A percentile compares a stretch with the other conserved stretches of the same genome.
phyloP scores from a whole-genome alignment of 306 rosid genomes.

The Canavalia gladiata region DNA sequence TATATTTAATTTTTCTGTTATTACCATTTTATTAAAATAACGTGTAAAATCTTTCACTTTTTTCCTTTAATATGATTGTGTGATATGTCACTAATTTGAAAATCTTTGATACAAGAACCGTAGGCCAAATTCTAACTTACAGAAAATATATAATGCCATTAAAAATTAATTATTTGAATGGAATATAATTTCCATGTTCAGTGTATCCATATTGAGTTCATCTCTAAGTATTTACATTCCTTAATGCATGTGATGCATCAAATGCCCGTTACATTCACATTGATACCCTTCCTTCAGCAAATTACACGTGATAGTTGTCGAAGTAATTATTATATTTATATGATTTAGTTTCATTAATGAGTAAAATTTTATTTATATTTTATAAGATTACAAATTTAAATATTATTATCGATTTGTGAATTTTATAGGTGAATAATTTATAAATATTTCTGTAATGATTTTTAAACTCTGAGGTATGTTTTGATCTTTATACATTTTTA shows the following conservation, averaged over 20 bases:
- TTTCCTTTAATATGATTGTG: background rate
- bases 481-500: too few species aligned
- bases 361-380: too few species aligned
- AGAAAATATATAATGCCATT: background rate
- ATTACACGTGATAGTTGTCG: slow-evolving; percentile 6
- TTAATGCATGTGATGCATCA: background rate
- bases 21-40: background rate
- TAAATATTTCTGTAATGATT: too few species aligned
- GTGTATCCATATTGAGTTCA: background rate
- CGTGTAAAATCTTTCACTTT: background rate
- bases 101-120: background rate
- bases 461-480: too few species aligned
- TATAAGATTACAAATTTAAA: too few species aligned
- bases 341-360: too few species aligned
- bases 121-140: background rate
- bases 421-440: too few species aligned
- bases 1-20: too few species aligned
- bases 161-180: slow-evolving; percentile 6
- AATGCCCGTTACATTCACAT: background rate
- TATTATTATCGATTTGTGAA: too few species aligned
- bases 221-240: background rate
- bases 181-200: background rate
- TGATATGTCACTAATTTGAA: background rate
- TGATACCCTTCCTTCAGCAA: slow-evolving; percentile 26
- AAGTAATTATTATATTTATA: background rate